Percentiles rank a stretch among this genome's conserved stretches.
Conservation (phyloP, 2,329 filamentous ascomycete genomes). For the Macrophomina tecta region DNA sequence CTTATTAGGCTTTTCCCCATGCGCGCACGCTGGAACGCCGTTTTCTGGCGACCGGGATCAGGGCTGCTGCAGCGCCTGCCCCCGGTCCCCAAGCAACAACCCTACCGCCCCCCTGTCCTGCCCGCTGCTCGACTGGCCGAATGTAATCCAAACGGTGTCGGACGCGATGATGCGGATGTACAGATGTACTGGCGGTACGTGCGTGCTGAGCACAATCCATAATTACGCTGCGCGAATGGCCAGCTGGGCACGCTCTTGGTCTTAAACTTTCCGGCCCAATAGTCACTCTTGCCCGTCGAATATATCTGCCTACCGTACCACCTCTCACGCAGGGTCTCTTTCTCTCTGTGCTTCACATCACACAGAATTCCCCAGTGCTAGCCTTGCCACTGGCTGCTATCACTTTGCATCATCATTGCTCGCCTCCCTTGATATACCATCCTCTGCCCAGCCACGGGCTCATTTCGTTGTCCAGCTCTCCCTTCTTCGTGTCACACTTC, state of each 20-base stretch:
- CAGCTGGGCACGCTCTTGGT: slow-evolving; percentile 23
- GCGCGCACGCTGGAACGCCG: slow-evolving; percentile 13
- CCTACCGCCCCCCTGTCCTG: slow-evolving; percentile 24
- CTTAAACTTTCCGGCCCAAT: slow-evolving; percentile 29
- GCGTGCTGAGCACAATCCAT: slow-evolving; percentile 29
- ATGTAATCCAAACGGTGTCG: slow-evolving; percentile 29
- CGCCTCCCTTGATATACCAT: no score
- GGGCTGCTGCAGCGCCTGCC: slow-evolving; percentile 14
- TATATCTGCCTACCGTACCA: slow-evolving; percentile 27
- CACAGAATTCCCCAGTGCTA: slow-evolving; percentile 38
- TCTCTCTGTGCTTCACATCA: slow-evolving; percentile 12
- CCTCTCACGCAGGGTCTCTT: slow-evolving; percentile 19
- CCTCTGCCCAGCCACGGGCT: no score
- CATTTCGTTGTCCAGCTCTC: no score
- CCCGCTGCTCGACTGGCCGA: slow-evolving; percentile 26
- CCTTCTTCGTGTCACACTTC: no score
- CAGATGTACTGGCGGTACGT: slow-evolving; percentile 29
- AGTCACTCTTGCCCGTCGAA: slow-evolving; percentile 20
- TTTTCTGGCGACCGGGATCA: slow-evolving; percentile 22
- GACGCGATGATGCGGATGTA: slow-evolving; percentile 28
- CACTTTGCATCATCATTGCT: slow-evolving; percentile 18
- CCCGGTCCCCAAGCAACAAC: slow-evolving; percentile 28
- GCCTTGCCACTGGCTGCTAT: slow-evolving; percentile 35
- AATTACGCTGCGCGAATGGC: slow-evolving; percentile 26
- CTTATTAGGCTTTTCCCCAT: slow-evolving; percentile 26